phyloP scores from a whole-genome alignment of 2,329 filamentous ascomycete species.

The Clonostachys rosea region DNA sequence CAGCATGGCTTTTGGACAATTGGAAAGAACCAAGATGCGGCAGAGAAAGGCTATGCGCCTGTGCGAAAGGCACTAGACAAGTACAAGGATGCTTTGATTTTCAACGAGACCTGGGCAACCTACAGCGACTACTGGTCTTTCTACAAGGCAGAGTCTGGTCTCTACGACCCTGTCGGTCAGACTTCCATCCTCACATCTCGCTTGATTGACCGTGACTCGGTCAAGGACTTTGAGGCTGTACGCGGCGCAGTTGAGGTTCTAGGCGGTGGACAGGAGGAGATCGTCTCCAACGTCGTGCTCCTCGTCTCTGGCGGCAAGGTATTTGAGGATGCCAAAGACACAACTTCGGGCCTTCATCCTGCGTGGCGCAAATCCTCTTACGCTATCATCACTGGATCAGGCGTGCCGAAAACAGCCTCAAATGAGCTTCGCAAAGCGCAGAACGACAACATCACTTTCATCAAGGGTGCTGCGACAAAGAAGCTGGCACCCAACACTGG shows the following conservation, averaged over 20 bases:
- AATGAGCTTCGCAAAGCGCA: constrained; percentile 8
- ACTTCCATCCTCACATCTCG: constrained; percentile 17
- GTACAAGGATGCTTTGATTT: constrained; percentile 10
- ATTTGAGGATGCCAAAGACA: constrained; percentile 15
- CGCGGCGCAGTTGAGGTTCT: constrained; percentile 15
- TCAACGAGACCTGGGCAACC: constrained; percentile 11
- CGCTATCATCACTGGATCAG: constrained; percentile 9
- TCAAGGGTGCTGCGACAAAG: constrained; percentile 20
- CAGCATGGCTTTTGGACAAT: constrained; percentile 18
- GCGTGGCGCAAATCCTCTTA: constrained; percentile 17
- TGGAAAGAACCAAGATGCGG: constrained; percentile 12
- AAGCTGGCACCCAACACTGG: constrained; percentile 30
- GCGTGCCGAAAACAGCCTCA: constrained; percentile 8
- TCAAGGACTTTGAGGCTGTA: constrained; percentile 9
- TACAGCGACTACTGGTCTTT: constrained; percentile 22
- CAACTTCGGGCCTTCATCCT: constrained; percentile 15
- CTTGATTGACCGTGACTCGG: constrained; percentile 12
- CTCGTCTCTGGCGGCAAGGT: constrained; percentile 21
- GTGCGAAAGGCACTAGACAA: constrained; percentile 7
- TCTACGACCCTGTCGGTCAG: constrained; percentile 12
- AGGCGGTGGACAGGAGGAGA: constrained; percentile 13
- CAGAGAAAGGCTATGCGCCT: constrained; percentile 9
- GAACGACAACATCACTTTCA: constrained; percentile 16
- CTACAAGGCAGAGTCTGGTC: constrained; percentile 14
- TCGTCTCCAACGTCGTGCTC: constrained; percentile 12